Base-by-base conservation (phyloP, 208 protist genomes). In the Trypanosoma cruzi region DNA sequence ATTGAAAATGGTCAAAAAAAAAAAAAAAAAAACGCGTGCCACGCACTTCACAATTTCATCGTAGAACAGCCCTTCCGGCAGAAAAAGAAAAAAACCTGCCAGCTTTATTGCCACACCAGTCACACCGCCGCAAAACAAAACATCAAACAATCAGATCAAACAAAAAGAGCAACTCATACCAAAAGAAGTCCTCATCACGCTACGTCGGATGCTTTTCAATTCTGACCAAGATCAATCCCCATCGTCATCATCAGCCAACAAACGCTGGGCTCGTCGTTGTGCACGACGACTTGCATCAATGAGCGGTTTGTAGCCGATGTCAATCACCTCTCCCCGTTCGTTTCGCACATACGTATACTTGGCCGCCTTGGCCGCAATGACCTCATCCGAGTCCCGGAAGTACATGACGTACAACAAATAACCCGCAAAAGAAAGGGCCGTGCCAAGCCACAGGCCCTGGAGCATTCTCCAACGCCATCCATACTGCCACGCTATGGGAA, bases 331-430 rank as follows among this genome's bases (percentile, higher is more conserved):
- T 0, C 90, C 90, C 11, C 69, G 68, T 18, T 93, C 90, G 60
- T 96, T 90, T 29, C 85, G 83, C 53, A 96, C 84, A 71, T 92
- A 96, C 8, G 87, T 93, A 73, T 88, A 96, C 66, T 84, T 75
- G n/a, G 81, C 75, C 22, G 90, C 90, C 68, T 87, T 80, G 36
- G 75, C 53, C 0, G 79, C 84, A 65, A 96, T 96, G 0, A 81
- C 79, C 56, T 77, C 73, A 10, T 96, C 81, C 0, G 82, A 84
- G 74, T 90, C 86, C 58, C 86, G 84, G 70, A 89, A 93, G 66
- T 86, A 93, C 83, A 96, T 92, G 0, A 86, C 74, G 62, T 93
- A 93, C 0, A 72, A 68, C 6, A 93, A 61, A 65, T 89, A 90
- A 18, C 64, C 71, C 22, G 86, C 73, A 40, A 91, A 85, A 4